A percentile compares a stretch with the other conserved stretches of the same genome.
phyloP scores from a whole-genome alignment of 2,329 filamentous ascomycete genomes.

The Fusarium sp. region DNA sequence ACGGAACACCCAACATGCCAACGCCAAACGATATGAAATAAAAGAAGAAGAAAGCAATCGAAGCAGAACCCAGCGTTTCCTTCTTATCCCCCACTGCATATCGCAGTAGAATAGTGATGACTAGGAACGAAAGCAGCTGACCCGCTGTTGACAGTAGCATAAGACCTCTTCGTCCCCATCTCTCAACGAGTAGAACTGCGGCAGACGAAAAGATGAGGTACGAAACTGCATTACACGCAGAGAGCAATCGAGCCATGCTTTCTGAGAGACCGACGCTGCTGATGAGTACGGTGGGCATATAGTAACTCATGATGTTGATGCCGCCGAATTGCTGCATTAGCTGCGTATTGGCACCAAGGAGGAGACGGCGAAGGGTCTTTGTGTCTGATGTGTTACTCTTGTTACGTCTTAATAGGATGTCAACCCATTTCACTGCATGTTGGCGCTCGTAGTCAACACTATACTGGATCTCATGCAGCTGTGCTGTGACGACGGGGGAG shows the following conservation, averaged over 20 bases:
- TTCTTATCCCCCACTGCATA: conserved; percentile 24
- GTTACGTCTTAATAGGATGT: conserved; percentile 6
- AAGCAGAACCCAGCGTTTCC: conserved; percentile 5
- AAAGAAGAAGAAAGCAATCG: conserved; percentile 37
- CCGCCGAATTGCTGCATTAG: conserved; percentile 47
- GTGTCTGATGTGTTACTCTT: conserved; percentile 16
- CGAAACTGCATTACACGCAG: conserved; percentile 59
- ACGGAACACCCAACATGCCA: conserved; percentile 43
- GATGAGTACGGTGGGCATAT: conserved; percentile 65
- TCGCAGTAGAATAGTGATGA: conserved; percentile 33
- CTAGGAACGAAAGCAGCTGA: conserved; percentile 31
- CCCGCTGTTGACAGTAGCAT: conserved; percentile 34
- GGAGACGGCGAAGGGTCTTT: conserved; percentile 29
- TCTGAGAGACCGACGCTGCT: conserved; percentile 65
- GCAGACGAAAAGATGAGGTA: conserved; percentile 41
- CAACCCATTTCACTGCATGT: conserved; percentile 14
- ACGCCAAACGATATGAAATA: conserved; percentile 40
- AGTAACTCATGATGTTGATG: conserved; percentile 36
- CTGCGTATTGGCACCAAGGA: conserved; percentile 61
- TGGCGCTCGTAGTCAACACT: conserved; percentile 31
- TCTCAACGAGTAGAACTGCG: conserved; percentile 20
- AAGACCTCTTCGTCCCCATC: conserved; percentile 30
- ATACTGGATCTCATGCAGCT: conserved; percentile 26
- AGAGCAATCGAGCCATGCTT: conserved; percentile 64
- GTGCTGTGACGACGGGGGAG: conserved; percentile 13